A percentile compares a stretch with the other conserved stretches of the same genome.
These are phyloP conservation scores for Combretum micranthum DNA, from an alignment of 345 rosid genomes.

Conservation along the genomic window DNA sequence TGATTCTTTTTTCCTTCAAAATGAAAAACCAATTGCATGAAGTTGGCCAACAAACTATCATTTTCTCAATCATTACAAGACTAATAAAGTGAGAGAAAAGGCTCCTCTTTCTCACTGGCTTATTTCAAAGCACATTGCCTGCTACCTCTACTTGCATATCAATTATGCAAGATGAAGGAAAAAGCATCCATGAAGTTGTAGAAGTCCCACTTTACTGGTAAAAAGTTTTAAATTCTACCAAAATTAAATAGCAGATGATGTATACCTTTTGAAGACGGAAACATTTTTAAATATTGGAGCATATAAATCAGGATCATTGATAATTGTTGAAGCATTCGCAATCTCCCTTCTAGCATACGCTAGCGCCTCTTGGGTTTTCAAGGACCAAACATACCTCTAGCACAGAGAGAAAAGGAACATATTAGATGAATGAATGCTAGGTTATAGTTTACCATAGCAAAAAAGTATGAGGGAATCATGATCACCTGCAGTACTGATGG, in stretches of 20 bases:
- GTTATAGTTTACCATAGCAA: not conserved
- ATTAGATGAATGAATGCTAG: constrained; percentile 1
- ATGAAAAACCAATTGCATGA: no score
- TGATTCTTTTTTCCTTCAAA: no score
- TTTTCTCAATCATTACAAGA: no score
- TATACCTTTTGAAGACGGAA: constrained; percentile 66
- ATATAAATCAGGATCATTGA: constrained; percentile 43
- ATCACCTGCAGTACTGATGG: constrained; percentile 46
- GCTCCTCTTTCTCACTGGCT: no score
- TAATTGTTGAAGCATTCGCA: constrained; percentile 31
- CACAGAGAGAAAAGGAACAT: not conserved
- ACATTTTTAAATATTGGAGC: constrained; percentile 56
- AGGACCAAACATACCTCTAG: constrained; percentile 49
- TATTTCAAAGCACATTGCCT: no score
- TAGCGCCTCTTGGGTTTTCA: constrained; percentile 58
- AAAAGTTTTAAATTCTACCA: not conserved
- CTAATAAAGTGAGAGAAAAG: no score
- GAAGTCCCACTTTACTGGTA: not conserved
- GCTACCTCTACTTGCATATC: no score
- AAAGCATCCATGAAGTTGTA: no score
- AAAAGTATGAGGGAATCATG: not conserved
- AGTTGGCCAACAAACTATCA: no score
- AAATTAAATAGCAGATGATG: not conserved
- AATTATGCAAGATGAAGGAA: no score
- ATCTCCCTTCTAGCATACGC: constrained; percentile 63